phyloP scores from a whole-genome alignment of 257 asterid genomes.

The Jacaranda copaia region DNA sequence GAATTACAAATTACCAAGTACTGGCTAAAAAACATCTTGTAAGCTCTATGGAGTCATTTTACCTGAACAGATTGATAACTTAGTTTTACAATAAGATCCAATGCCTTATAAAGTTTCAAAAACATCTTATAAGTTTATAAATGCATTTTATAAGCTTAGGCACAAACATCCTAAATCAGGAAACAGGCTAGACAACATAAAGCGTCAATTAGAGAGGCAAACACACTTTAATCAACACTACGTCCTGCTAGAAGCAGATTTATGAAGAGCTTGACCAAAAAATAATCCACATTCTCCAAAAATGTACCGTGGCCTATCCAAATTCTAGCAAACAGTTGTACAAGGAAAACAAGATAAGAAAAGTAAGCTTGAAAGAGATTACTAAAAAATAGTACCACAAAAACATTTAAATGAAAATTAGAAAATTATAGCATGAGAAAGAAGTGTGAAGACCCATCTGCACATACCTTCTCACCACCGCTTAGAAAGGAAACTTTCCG shows the following conservation, averaged over 20 bases:
- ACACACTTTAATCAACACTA: not conserved
- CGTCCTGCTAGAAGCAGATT: not conserved
- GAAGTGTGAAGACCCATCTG: not conserved
- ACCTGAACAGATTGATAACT: not conserved
- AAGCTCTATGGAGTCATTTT: not conserved
- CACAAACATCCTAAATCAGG: not conserved
- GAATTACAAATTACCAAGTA: too few species aligned
- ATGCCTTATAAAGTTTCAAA: not conserved
- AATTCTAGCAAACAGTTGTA: not conserved
- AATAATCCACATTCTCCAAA: not conserved
- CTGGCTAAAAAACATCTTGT: not conserved
- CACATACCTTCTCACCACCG: conserved; percentile 96
- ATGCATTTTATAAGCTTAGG: not conserved
- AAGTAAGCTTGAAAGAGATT: not conserved
- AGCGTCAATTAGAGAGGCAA: too few species aligned
- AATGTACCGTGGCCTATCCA: not conserved
- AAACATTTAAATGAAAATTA: not conserved
- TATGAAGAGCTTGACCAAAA: not conserved
- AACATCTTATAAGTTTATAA: not conserved
- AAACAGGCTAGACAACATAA: not conserved
- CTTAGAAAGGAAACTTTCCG: conserved; percentile 91
- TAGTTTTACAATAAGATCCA: too few species aligned
- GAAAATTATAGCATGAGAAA: conserved; percentile 5
- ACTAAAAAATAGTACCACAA: not conserved
- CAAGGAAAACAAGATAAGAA: not conserved